A percentile compares a stretch with the other conserved stretches of the same genome.
Evolutionary conservation across 2,329 filamentous ascomycete genomes (phyloP).

Genomic region (Fusarium sp.): DNA sequence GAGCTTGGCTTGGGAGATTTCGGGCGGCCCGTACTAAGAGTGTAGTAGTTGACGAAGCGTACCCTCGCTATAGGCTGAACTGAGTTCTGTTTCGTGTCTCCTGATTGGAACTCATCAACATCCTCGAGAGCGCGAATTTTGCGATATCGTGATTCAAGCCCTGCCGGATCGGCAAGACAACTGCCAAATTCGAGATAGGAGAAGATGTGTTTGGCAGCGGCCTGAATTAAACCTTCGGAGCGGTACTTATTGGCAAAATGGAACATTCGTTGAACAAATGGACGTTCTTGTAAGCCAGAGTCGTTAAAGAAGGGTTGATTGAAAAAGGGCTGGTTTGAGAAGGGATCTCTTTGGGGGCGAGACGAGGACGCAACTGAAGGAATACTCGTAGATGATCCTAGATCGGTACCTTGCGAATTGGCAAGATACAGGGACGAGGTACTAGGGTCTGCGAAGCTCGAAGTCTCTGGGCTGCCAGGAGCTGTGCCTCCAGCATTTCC

Average conservation of each 20-base stretch:
- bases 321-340: slow-evolving; percentile 80
- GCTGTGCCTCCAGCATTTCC: slow-evolving; percentile 5
- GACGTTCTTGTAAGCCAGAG: slow-evolving; percentile 74
- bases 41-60: slow-evolving; percentile 91
- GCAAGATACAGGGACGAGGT: slow-evolving; percentile 39
- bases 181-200: slow-evolving; percentile 88
- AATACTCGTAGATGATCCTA: slow-evolving; percentile 35
- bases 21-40: slow-evolving; percentile 79
- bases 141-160: slow-evolving; percentile 77
- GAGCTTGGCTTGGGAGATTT: slow-evolving; percentile 57
- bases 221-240: slow-evolving; percentile 74
- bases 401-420: slow-evolving; percentile 30
- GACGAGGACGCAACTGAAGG: slow-evolving; percentile 39
- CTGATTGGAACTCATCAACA: slow-evolving; percentile 65
- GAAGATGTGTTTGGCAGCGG: slow-evolving; percentile 78
- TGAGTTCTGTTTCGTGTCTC: slow-evolving; percentile 30
- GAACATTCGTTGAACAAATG: slow-evolving; percentile 74
- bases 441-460: slow-evolving; percentile 22
- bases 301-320: slow-evolving; percentile 84
- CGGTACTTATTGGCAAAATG: slow-evolving; percentile 88
- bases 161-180: slow-evolving; percentile 80
- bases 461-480: slow-evolving; percentile 12
- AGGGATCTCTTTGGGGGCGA: slow-evolving; percentile 60
- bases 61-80: slow-evolving; percentile 63
- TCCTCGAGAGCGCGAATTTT: slow-evolving; percentile 79